Conservation (phyloP, 2,329 filamentous ascomycete genomes). For the Gyromitra esculenta region DNA sequence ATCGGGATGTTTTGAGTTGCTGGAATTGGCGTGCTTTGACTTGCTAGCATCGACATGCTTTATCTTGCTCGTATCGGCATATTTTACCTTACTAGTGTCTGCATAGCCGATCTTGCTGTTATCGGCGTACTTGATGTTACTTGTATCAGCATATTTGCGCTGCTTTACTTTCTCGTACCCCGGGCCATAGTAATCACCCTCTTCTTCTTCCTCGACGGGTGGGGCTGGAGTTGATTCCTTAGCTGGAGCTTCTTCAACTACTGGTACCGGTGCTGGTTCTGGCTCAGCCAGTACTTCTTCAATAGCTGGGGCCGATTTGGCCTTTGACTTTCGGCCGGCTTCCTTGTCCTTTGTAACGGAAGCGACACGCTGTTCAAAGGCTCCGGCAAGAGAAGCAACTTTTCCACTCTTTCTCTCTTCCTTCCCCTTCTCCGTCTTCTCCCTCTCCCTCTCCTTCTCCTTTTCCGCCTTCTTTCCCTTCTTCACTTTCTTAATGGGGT, state of each 20-base stretch:
- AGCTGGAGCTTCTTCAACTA: conserved; percentile 8
- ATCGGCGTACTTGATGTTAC: conserved; percentile 28
- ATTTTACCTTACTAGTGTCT: conserved; percentile 21
- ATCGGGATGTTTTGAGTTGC: not conserved
- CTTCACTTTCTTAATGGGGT: not conserved
- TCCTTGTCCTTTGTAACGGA: conserved; percentile 12
- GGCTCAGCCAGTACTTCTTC: conserved; percentile 19
- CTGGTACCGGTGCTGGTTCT: conserved; percentile 7
- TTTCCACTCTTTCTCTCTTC: conserved; percentile 32
- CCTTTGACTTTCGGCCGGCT: conserved; percentile 15
- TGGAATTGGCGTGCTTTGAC: not conserved
- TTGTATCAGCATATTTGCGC: conserved; percentile 47
- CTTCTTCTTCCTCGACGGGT: conserved; percentile 22
- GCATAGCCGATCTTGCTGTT: conserved; percentile 30
- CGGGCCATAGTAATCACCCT: conserved; percentile 36
- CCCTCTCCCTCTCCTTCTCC: conserved; percentile 4
- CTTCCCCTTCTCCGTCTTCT: conserved; percentile 4
- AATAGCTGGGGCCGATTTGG: not conserved
- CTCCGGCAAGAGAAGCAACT: conserved; percentile 45
- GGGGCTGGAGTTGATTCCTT: conserved; percentile 28
- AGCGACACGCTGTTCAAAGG: conserved; percentile 25
- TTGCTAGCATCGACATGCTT: conserved; percentile 36
- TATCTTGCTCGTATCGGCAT: conserved; percentile 23
- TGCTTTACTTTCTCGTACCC: conserved; percentile 47
- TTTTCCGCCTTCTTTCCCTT: conserved; percentile 6